Conservation (phyloP, 768 basidiomycete species). For the Sarcodon aspratus region DNA sequence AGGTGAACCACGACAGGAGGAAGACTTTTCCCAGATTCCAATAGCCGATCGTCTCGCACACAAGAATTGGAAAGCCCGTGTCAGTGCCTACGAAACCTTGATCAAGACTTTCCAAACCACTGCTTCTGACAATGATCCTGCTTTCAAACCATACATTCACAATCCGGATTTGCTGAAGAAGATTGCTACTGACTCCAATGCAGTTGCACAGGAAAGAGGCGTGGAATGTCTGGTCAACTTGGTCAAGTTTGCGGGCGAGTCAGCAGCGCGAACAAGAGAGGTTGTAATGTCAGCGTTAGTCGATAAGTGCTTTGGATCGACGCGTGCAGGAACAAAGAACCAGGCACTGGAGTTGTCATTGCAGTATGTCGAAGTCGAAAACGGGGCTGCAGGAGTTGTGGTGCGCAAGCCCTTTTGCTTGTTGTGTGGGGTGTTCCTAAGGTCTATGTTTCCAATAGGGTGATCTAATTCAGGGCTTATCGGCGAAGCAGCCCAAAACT, state of each 20-base stretch:
- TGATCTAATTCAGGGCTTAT: slow-evolving; percentile 75
- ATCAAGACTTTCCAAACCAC: slow-evolving; percentile 82
- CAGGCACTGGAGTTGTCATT: slow-evolving; percentile 78
- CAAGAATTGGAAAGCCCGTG: slow-evolving; percentile 99
- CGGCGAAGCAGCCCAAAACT: slow-evolving; percentile 90
- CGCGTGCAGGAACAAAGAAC: slow-evolving; percentile 81
- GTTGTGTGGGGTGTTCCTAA: slow-evolving; percentile 3
- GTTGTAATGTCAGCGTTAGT: slow-evolving; percentile 83
- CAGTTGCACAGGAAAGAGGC: slow-evolving; percentile 96
- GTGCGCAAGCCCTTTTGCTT: slow-evolving; percentile 43
- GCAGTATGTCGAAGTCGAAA: slow-evolving; percentile 92
- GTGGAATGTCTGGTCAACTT: slow-evolving; percentile 80
- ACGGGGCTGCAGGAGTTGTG: slow-evolving; percentile 75
- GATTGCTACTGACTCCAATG: slow-evolving; percentile 85
- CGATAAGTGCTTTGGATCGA: slow-evolving; percentile 90
- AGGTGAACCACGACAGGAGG: slow-evolving; percentile 84
- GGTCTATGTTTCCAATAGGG: slow-evolving; percentile 13
- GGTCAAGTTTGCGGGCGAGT: slow-evolving; percentile 88
- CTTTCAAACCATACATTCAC: slow-evolving; percentile 81
- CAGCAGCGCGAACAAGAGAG: slow-evolving; percentile 68
- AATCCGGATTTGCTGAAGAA: slow-evolving; percentile 75
- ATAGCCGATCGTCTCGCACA: slow-evolving; percentile 75
- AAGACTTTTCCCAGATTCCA: slow-evolving; percentile 78
- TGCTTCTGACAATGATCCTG: slow-evolving; percentile 87
- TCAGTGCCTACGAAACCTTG: slow-evolving; percentile 84